Evolutionary conservation across 2,329 filamentous ascomycete species (phyloP).

Genomic region (Plectosphaerella cucumerina): DNA sequence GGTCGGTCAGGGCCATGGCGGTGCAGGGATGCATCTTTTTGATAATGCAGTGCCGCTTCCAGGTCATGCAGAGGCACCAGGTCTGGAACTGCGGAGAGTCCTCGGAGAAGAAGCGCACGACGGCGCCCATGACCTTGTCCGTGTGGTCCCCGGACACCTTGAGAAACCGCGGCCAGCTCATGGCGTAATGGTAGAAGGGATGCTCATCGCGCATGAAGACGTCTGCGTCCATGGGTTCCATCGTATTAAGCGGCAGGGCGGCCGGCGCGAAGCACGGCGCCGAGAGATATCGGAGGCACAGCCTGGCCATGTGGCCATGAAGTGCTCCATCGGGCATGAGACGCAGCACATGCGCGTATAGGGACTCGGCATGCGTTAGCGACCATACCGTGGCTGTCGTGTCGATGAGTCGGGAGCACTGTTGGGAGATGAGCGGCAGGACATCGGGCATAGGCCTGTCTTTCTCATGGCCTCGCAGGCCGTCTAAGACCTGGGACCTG

Average conservation of each 20-base stretch:
- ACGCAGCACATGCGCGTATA: no score
- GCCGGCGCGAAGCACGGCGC: neutral
- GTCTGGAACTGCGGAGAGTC: constrained; percentile 12
- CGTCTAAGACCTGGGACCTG: no score
- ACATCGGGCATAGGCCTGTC: no score
- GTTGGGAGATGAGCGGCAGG: no score
- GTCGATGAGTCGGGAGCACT: no score
- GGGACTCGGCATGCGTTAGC: no score
- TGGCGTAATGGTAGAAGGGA: constrained; percentile 15
- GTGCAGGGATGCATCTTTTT: neutral
- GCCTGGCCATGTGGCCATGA: constrained; percentile 12
- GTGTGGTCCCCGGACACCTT: constrained; percentile 6
- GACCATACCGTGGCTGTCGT: no score
- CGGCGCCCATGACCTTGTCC: constrained; percentile 4
- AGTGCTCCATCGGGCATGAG: constrained; percentile 5
- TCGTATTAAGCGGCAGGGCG: neutral
- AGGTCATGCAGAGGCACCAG: constrained; percentile 9
- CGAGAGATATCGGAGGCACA: constrained; percentile 16
- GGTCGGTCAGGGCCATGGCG: neutral
- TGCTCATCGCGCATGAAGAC: constrained; percentile 1
- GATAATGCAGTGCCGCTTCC: neutral
- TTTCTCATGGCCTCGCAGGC: no score
- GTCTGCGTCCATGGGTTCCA: neutral
- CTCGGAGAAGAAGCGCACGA: constrained; percentile 8
- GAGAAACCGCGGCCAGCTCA: constrained; percentile 11